A percentile compares a stretch with the other conserved stretches of the same genome.
Conservation (phyloP, 73 alveolate species). For the Paramecium pentaurelia region DNA sequence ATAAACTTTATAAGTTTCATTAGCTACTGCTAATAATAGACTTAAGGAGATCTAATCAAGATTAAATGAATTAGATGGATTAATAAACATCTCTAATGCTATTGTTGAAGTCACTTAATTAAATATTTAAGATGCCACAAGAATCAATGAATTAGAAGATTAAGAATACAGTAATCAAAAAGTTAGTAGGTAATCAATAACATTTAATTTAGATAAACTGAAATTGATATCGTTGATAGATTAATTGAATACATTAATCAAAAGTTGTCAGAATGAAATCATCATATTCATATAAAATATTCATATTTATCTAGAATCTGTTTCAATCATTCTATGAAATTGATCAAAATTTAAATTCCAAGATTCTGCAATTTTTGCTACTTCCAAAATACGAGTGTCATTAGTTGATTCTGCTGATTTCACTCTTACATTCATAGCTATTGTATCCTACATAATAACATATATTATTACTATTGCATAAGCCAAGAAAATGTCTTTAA, state of each 20-base stretch:
- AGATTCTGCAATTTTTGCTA: neutral
- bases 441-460: neutral
- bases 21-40: conserved; percentile 48
- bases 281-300: neutral
- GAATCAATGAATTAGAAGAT: neutral
- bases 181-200: conserved; percentile 31
- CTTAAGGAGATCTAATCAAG: conserved; percentile 25
- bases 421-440: neutral
- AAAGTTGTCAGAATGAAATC: conserved; percentile 30
- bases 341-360: conserved; percentile 4
- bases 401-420: conserved; percentile 11
- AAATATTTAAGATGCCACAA: neutral
- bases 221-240: conserved; percentile 46
- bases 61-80: conserved; percentile 49
- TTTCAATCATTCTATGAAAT: neutral
- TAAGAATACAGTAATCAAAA: conserved; percentile 7
- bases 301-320: conserved; percentile 22
- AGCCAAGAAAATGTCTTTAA: conserved; percentile 19
- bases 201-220: neutral
- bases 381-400: neutral
- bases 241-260: conserved; percentile 20
- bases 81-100: conserved; percentile 40
- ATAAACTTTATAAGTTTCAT: conserved; percentile 15
- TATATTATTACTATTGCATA: neutral
- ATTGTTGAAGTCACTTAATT: conserved; percentile 35